Conservation (phyloP, 768 basidiomycete genomes). For the Rhizopogon roseolus region DNA sequence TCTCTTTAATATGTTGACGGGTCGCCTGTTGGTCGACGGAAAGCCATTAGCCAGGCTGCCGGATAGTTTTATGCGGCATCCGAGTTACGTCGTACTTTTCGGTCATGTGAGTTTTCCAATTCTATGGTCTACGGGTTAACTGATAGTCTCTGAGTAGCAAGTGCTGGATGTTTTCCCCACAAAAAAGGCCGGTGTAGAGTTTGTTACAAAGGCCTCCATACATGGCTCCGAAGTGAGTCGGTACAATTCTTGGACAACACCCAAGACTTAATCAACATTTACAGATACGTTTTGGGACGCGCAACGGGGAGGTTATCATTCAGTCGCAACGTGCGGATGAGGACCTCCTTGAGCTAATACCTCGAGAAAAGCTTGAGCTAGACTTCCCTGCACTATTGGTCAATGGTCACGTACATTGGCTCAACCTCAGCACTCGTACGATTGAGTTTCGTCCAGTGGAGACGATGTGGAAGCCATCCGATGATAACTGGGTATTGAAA, state of each 20-base stretch:
- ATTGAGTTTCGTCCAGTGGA: constrained; percentile 17
- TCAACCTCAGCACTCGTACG: constrained; percentile 6
- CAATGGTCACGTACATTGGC: constrained; percentile 17
- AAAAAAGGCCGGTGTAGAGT: constrained; percentile 29
- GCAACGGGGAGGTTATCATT: not conserved
- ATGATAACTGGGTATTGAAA: constrained; percentile 12
- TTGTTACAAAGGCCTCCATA: constrained; percentile 19
- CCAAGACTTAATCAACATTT: not conserved
- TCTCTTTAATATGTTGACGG: constrained; percentile 36
- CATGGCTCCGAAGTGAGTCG: constrained; percentile 16
- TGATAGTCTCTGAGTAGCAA: constrained; percentile 7
- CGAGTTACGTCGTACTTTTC: constrained; percentile 32
- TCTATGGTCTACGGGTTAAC: not conserved
- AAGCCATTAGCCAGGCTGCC: constrained; percentile 36
- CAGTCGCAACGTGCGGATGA: not conserved
- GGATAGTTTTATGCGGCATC: constrained; percentile 22
- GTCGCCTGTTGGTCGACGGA: constrained; percentile 37
- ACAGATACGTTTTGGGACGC: not conserved
- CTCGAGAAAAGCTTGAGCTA: constrained; percentile 5
- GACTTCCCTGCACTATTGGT: constrained; percentile 17
- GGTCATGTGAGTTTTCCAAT: constrained; percentile 23
- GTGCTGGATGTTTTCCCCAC: constrained; percentile 32
- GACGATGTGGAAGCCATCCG: constrained; percentile 10
- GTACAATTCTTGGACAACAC: not conserved
- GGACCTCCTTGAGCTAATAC: constrained; percentile 12